Evolutionary conservation across 352 stramenopile species (phyloP).

Genomic region (Phytophthora multivora): DNA sequence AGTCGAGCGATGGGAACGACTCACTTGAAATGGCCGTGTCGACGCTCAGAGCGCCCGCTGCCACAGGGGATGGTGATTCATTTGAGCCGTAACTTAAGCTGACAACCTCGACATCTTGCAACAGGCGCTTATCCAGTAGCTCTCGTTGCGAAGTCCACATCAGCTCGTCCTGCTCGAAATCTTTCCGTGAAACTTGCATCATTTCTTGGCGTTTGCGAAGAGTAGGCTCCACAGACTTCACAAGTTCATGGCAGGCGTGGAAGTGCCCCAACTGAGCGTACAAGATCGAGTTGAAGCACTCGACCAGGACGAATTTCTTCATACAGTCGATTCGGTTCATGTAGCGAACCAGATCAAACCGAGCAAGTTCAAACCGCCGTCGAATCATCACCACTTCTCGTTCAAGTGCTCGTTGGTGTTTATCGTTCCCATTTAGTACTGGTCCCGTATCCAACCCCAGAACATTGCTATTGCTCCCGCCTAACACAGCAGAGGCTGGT

Average conservation of each 20-base stretch:
- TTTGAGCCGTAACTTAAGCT: conserved; percentile 14
- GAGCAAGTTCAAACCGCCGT: conserved; percentile 78
- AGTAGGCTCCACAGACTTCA: conserved; percentile 77
- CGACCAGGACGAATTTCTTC: conserved; percentile 86
- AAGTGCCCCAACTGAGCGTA: conserved; percentile 85
- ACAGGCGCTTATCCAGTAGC: conserved; percentile 57
- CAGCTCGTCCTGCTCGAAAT: conserved; percentile 74
- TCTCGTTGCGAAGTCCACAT: conserved; percentile 82
- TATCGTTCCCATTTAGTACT: conserved; percentile 28
- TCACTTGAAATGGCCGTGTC: conserved; percentile 26
- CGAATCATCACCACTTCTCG: conserved; percentile 66
- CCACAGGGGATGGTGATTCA: conserved; percentile 18
- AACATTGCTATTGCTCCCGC: conserved; percentile 28
- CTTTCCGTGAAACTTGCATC: conserved; percentile 62
- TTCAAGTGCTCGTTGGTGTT: conserved; percentile 60
- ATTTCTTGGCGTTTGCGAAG: conserved; percentile 72
- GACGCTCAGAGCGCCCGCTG: conserved; percentile 12
- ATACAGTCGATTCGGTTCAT: conserved; percentile 83
- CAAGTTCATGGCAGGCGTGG: conserved; percentile 78
- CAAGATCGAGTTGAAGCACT: conserved; percentile 85
- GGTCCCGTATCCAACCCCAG: conserved; percentile 15
- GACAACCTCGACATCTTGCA: conserved; percentile 51
- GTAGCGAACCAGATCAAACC: conserved; percentile 85
- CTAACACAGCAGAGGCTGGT: conserved; percentile 13
- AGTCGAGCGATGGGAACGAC: conserved; percentile 49